Evolutionary conservation across 2,329 filamentous ascomycete genomes (phyloP).

Genomic region (Elsinoe perseae): DNA sequence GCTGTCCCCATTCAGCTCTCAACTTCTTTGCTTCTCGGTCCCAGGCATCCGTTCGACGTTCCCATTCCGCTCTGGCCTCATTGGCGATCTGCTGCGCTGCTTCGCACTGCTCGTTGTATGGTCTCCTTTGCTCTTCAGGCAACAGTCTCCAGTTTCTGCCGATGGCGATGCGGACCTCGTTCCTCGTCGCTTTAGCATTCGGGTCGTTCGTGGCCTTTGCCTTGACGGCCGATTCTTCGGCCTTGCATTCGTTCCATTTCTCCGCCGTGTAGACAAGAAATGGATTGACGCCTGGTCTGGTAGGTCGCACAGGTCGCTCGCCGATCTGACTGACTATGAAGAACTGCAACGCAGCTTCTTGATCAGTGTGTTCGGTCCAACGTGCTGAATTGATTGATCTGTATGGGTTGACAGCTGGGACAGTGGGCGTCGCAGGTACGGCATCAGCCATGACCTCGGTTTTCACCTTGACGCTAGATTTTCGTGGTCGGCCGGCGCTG

Average conservation of each 20-base stretch:
- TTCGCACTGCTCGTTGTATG: conserved; percentile 68
- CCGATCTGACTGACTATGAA: conserved; percentile 58
- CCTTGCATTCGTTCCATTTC: conserved; percentile 54
- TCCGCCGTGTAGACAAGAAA: conserved; percentile 86
- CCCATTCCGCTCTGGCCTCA: conserved; percentile 51
- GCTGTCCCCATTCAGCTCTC: conserved; percentile 28
- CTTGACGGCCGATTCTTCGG: conserved; percentile 61
- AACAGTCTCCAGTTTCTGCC: conserved; percentile 88
- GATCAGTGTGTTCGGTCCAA: conserved; percentile 37
- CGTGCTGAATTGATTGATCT: conserved; percentile 17
- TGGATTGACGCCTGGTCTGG: conserved; percentile 69
- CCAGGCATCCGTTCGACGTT: conserved; percentile 60
- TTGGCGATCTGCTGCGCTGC: conserved; percentile 61
- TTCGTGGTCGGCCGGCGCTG: conserved; percentile 11
- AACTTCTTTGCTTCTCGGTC: conserved; percentile 54
- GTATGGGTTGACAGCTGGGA: conserved; percentile 18
- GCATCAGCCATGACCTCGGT: conserved; percentile 18
- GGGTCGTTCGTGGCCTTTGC: conserved; percentile 56
- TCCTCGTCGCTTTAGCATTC: conserved; percentile 57
- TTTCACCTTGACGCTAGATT: conserved; percentile 9
- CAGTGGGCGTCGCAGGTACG: conserved; percentile 11
- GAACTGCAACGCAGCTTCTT: conserved; percentile 51
- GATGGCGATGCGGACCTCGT: conserved; percentile 75
- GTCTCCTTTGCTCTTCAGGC: conserved; percentile 59
- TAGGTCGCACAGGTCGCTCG: conserved; percentile 63